Conservation (phyloP, 1,284 basidiomycete genomes). For the Sanghuangporus weigelae region DNA sequence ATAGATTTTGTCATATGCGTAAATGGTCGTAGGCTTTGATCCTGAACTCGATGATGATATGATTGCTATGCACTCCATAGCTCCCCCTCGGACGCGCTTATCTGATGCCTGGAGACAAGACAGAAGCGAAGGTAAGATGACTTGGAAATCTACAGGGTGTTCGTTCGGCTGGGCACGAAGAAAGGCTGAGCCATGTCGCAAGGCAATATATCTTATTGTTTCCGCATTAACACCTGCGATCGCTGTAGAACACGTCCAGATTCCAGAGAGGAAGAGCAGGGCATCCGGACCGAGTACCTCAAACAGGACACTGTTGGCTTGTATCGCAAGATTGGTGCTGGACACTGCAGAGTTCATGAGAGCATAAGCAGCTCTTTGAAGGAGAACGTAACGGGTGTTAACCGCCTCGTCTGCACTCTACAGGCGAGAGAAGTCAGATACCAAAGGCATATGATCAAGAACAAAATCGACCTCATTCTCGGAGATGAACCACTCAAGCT, state of each 20-base stretch:
- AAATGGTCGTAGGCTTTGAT: constrained; percentile 54
- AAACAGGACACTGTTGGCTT: constrained; percentile 65
- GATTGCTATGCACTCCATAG: constrained; percentile 57
- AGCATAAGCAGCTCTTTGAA: constrained; percentile 62
- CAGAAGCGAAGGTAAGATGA: constrained; percentile 74
- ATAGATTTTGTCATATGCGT: constrained; percentile 82
- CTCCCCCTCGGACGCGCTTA: constrained; percentile 51
- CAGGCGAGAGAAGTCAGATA: not conserved
- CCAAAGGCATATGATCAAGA: not conserved
- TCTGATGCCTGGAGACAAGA: constrained; percentile 56
- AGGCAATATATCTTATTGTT: constrained; percentile 37
- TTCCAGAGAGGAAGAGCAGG: constrained; percentile 75
- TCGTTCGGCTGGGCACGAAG: constrained; percentile 62
- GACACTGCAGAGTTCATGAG: constrained; percentile 44
- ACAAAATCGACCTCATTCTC: not conserved
- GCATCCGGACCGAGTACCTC: constrained; percentile 63
- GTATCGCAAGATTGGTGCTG: constrained; percentile 42
- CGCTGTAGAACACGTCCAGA: constrained; percentile 44
- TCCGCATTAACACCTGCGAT: not conserved
- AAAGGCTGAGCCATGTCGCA: constrained; percentile 71
- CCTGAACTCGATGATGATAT: constrained; percentile 38
- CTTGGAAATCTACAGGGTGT: constrained; percentile 79
- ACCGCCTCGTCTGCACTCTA: constrained; percentile 25
- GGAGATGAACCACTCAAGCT: constrained; percentile 43
- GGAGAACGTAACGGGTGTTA: constrained; percentile 42